phyloP scores from a whole-genome alignment of 306 rosid genomes.

The Adenanthera pavonina region DNA sequence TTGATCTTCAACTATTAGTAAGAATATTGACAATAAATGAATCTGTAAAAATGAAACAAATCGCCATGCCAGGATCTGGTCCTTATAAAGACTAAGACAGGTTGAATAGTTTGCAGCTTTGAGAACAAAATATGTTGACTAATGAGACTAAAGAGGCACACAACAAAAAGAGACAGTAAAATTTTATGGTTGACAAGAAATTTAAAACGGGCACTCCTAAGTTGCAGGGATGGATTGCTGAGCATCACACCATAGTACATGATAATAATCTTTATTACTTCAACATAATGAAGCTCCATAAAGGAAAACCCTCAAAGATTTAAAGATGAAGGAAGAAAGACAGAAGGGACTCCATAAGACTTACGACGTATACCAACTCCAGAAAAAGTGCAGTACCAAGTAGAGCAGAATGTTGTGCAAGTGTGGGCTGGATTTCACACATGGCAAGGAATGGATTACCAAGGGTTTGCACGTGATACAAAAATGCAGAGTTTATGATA shows the following conservation, averaged over 20 bases:
- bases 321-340: not conserved
- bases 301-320: not conserved
- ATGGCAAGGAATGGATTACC: not conserved
- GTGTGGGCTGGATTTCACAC: not conserved
- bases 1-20: not conserved
- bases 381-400: not conserved
- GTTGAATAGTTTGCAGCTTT: not conserved
- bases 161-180: not conserved
- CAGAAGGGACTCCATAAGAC: not conserved
- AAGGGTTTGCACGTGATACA: not conserved
- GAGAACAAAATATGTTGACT: not conserved
- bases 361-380: not conserved
- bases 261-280: not conserved
- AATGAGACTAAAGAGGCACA: not conserved
- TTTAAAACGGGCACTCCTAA: not conserved
- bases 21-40: not conserved
- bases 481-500: not conserved
- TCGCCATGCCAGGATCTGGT: not conserved
- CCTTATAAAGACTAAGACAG: too few species aligned
- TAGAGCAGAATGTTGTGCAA: not conserved
- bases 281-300: not conserved
- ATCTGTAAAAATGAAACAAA: not conserved
- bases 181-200: not conserved
- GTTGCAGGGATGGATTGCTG: not conserved
- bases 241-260: not conserved